Evolutionary conservation across 2,329 filamentous ascomycete genomes (phyloP), one percentile per base, ranked within the genome.

Genomic region (Trichophyton equinum): DNA sequence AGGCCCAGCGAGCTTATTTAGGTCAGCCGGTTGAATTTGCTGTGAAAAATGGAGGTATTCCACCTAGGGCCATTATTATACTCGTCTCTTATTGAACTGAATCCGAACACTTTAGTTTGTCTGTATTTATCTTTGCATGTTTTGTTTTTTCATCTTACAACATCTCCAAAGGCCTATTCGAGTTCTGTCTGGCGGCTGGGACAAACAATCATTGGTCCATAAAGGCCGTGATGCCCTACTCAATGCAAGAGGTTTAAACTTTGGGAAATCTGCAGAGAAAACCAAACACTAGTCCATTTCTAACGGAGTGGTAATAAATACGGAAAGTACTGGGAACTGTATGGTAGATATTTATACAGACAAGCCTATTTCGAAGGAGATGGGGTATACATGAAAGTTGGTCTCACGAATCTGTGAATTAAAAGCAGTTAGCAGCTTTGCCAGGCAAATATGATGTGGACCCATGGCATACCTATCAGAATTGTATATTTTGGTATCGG

Each of bases 401-500:
- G 89, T 72, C 88, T 83, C 70, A 95, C 85, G 71, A 89, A 92
- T 74, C 88, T 91, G 68, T 27, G 61, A 61, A 36, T 58, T 15
- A 30, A 13, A n/a, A 63, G 20, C n/a, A 53, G 55, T 58, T 40
- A 66, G 62, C 58, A 47, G 15, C 18, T 42, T 18, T 11, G 20
- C 2, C 11, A 36, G 22, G 36, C 2, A 38, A 11, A n/a, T 20
- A 11, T 38, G 33, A 38, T 40, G 4, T 25, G 13, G 22, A 15
- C 6, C 2, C 22, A 22, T 27, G 59, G 74, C 87, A 66, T 79
- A 96, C 89, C 89, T 82, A 72, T 96, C 91, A 67, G 83, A 85
- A 78, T 97, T 83, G 79, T 96, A 99, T 57, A 95, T 82, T 78
- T 87, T 89, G 59, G 83, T 84, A 75, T 92, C 88, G 65, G 86